Conservation (phyloP, 805 yeast species). For the Hermanozyma aechmeae region DNA sequence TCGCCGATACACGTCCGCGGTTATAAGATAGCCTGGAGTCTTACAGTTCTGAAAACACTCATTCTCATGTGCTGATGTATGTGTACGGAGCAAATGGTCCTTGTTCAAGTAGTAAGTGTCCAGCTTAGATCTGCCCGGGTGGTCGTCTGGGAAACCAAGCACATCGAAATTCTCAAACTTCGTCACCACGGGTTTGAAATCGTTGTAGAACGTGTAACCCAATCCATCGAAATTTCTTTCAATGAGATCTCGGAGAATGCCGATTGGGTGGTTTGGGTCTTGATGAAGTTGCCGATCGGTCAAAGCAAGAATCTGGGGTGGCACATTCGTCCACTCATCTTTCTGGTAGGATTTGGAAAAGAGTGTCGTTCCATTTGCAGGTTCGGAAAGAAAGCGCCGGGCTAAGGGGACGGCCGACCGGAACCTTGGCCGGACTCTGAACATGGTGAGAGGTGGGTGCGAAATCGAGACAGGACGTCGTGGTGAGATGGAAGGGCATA, state of each 20-base stretch:
- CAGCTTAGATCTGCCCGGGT: slow-evolving; percentile 86
- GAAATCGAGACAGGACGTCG: too few relatives aligned
- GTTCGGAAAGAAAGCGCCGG: too few relatives aligned
- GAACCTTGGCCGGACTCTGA: too few relatives aligned
- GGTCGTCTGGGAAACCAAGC: slow-evolving; percentile 83
- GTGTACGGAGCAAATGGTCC: slow-evolving; percentile 70
- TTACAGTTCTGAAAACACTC: slow-evolving; percentile 62
- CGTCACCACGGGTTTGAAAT: slow-evolving; percentile 77
- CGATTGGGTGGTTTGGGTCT: slow-evolving; percentile 76
- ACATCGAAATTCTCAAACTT: slow-evolving; percentile 83
- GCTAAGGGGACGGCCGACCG: too few relatives aligned
- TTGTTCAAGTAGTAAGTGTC: slow-evolving; percentile 89
- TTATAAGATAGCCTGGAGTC: slow-evolving; percentile 82
- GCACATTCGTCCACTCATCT: slow-evolving; percentile 81
- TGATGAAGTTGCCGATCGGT: slow-evolving; percentile 69
- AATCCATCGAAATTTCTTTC: slow-evolving; percentile 56
- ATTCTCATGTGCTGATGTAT: slow-evolving; percentile 93
- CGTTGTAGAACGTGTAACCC: slow-evolving; percentile 71
- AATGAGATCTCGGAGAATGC: slow-evolving; percentile 68
- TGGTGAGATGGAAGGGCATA: too few relatives aligned
- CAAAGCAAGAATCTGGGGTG: slow-evolving; percentile 59
- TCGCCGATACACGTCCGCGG: slow-evolving; percentile 93
- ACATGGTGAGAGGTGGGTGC: too few relatives aligned
- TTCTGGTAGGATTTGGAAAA: slow-evolving; percentile 42
- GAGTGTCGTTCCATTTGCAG: not conserved